phyloP scores from a whole-genome alignment of 2,329 filamentous ascomycete species.

The Aspergillus awamori region DNA sequence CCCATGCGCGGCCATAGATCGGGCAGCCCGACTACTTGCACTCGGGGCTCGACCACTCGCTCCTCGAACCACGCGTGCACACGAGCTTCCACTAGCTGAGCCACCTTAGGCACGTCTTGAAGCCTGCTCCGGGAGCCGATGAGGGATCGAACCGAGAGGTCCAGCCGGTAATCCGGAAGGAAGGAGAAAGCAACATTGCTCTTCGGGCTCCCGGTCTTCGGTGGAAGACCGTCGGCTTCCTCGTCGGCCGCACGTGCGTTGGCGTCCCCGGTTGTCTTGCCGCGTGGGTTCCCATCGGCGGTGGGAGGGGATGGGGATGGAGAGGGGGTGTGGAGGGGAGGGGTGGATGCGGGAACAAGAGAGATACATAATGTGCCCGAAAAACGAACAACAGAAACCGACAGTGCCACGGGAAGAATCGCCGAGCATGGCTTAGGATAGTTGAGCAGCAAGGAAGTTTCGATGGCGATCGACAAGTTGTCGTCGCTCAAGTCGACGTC shows the following conservation, averaged over 20 bases:
- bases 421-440: constrained; percentile 90
- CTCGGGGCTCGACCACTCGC: constrained; percentile 65
- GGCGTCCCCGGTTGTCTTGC: constrained; percentile 18
- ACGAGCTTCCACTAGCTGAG: constrained; percentile 65
- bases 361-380: constrained; percentile 92
- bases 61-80: constrained; percentile 70
- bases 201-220: constrained; percentile 59
- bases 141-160: constrained; percentile 66
- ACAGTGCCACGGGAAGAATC: constrained; percentile 85
- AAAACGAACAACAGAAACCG: constrained; percentile 90
- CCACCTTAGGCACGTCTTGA: constrained; percentile 68
- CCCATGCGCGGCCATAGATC: constrained; percentile 64
- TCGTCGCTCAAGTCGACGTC: constrained; percentile 91
- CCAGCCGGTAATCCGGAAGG: constrained; percentile 64
- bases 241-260: constrained; percentile 5
- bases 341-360: constrained; percentile 71
- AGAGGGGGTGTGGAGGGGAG: constrained; percentile 39
- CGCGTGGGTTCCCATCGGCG: constrained; percentile 18
- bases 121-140: constrained; percentile 65
- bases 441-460: constrained; percentile 92
- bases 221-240: constrained; percentile 14
- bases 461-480: constrained; percentile 89
- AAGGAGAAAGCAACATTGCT: constrained; percentile 96
- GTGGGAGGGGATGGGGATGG: constrained; percentile 34
- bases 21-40: constrained; percentile 66